Evolutionary conservation across 2,329 filamentous ascomycete genomes (phyloP).

Genomic region (Coniochaeta pulveracea): DNA sequence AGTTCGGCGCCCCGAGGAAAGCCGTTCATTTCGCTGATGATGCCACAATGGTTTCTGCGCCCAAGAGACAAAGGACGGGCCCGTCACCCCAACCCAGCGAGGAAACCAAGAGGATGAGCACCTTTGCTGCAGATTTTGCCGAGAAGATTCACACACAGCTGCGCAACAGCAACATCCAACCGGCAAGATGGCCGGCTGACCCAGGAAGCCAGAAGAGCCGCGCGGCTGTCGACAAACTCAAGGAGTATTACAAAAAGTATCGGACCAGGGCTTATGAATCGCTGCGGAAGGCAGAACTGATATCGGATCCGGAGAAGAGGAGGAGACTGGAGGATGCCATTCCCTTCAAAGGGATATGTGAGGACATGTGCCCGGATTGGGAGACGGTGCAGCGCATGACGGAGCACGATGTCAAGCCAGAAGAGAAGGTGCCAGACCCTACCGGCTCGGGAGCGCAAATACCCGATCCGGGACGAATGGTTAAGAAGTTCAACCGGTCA

Average conservation of each 20-base stretch:
- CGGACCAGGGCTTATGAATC: slow-evolving; percentile 43
- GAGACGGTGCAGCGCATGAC: slow-evolving; percentile 53
- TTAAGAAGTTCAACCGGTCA: slow-evolving; percentile 57
- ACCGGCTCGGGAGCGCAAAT: slow-evolving; percentile 27
- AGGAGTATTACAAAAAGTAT: slow-evolving; percentile 45
- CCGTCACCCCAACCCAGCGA: slow-evolving; percentile 8
- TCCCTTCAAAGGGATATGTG: slow-evolving; percentile 56
- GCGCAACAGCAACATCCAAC: slow-evolving; percentile 39
- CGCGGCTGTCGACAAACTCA: slow-evolving; percentile 39
- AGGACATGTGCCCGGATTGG: slow-evolving; percentile 59
- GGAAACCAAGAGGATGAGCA: slow-evolving; percentile 12
- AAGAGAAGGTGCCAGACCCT: slow-evolving; percentile 36
- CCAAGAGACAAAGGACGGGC: no score
- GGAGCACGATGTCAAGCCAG: slow-evolving; percentile 44
- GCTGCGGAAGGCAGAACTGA: slow-evolving; percentile 46
- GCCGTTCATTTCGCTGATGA: slow-evolving; percentile 2
- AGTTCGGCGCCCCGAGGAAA: background rate
- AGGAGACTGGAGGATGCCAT: slow-evolving; percentile 53
- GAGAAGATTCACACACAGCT: slow-evolving; percentile 40
- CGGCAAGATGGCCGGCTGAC: slow-evolving; percentile 43
- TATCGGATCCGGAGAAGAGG: slow-evolving; percentile 54
- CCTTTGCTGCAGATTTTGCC: slow-evolving; percentile 25
- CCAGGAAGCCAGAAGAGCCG: slow-evolving; percentile 40
- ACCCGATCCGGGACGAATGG: slow-evolving; percentile 42
- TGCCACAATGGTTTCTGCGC: no score